Percentiles rank a stretch among this genome's conserved stretches.
These are phyloP conservation scores for Garcileccinum viscosum DNA, from an alignment of 1,284 basidiomycete species.

Conservation along the genomic window DNA sequence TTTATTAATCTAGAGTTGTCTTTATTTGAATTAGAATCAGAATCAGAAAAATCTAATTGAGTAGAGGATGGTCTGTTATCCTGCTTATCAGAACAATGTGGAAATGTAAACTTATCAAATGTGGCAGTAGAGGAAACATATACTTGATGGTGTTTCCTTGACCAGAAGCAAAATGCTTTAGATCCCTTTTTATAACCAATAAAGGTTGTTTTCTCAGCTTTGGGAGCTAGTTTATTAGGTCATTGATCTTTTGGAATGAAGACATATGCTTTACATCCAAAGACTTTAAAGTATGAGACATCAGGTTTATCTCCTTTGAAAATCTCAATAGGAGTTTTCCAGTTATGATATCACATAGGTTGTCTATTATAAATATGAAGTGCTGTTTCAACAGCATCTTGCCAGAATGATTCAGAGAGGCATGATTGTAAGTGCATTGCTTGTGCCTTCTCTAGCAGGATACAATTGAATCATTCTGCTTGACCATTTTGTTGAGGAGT, in stretches of 20 bases:
- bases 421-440: background rate
- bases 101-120: too few relatives aligned
- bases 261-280: background rate
- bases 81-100: too few relatives aligned
- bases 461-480: background rate
- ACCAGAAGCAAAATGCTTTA: too few relatives aligned
- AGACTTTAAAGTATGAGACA: background rate
- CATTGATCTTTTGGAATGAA: background rate
- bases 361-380: background rate
- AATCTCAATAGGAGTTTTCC: background rate
- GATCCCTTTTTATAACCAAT: too few relatives aligned
- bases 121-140: too few relatives aligned
- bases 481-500: conserved; percentile 1
- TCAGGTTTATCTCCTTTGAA: background rate
- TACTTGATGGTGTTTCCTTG: too few relatives aligned
- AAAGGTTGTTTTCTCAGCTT: too few relatives aligned
- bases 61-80: too few relatives aligned
- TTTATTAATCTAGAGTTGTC: too few relatives aligned
- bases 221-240: background rate
- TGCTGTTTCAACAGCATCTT: background rate
- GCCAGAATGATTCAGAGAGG: background rate
- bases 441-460: background rate
- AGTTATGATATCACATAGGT: background rate
- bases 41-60: too few relatives aligned
- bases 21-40: too few relatives aligned